Evolutionary conservation across 2,329 filamentous ascomycete genomes (phyloP).

Genomic region (Gnomoniopsis sp.): DNA sequence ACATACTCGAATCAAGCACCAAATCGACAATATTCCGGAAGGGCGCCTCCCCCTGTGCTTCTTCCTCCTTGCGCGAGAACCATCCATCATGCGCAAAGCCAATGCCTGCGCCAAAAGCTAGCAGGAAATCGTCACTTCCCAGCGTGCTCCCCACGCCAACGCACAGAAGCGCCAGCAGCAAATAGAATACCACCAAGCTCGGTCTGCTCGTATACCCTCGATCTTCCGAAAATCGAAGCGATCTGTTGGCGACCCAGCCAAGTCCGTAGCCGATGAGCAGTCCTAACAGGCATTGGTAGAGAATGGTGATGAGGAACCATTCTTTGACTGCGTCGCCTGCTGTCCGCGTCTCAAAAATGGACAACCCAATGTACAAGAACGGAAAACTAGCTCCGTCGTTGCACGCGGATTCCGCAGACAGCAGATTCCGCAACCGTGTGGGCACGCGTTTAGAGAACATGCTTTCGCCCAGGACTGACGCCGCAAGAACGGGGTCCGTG

Average conservation of each 20-base stretch:
- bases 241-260: constrained; percentile 64
- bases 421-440: constrained; percentile 60
- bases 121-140: constrained; percentile 26
- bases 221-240: constrained; percentile 15
- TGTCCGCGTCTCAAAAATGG: constrained; percentile 4
- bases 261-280: constrained; percentile 60
- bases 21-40: constrained; percentile 23
- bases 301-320: constrained; percentile 68
- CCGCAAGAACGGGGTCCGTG: constrained; percentile 67
- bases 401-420: constrained; percentile 62
- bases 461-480: constrained; percentile 53
- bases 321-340: constrained; percentile 51
- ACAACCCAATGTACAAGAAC: constrained; percentile 11
- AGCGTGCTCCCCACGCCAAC: constrained; percentile 24
- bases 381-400: constrained; percentile 36
- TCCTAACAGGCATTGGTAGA: constrained; percentile 63
- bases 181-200: constrained; percentile 24
- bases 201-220: constrained; percentile 9
- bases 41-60: constrained; percentile 20
- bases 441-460: constrained; percentile 62
- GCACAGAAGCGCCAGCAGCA: constrained; percentile 25
- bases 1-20: constrained; percentile 24
- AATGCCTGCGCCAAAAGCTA: constrained; percentile 25
- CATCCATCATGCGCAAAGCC: constrained; percentile 15
- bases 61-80: constrained; percentile 18